Evolutionary conservation across 2,329 filamentous ascomycete species (phyloP).

Genomic region (Alternaria sp.): DNA sequence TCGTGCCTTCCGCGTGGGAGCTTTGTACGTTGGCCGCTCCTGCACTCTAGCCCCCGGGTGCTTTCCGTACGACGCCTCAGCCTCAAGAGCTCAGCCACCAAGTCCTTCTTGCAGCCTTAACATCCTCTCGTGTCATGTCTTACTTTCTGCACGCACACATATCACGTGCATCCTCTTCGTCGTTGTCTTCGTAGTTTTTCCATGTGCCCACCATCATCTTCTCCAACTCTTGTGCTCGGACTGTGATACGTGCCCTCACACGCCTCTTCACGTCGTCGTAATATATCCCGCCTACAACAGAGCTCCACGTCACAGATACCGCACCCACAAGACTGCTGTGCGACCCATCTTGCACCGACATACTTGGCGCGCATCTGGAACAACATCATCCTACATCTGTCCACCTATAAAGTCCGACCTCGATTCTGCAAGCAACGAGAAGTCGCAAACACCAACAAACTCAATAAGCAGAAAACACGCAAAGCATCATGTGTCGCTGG

Average conservation of each 20-base stretch:
- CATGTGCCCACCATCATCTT: not conserved
- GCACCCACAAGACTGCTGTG: constrained; percentile 8
- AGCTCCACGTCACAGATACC: constrained; percentile 10
- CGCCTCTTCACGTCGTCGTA: not conserved
- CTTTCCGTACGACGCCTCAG: not conserved
- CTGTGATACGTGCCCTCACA: constrained; percentile 6
- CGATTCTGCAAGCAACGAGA: too few species aligned
- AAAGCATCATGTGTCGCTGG: constrained; percentile 59
- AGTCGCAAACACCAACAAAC: not conserved
- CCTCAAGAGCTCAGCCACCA: constrained; percentile 6
- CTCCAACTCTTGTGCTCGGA: not conserved
- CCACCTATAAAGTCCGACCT: not conserved
- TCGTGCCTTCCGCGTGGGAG: constrained; percentile 3
- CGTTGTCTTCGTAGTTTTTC: not conserved
- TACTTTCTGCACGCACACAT: not conserved
- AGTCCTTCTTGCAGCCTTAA: not conserved
- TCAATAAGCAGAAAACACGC: not conserved
- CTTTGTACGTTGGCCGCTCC: constrained; percentile 1
- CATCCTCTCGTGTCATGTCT: not conserved
- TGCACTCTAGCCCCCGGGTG: not conserved
- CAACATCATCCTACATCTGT: not conserved
- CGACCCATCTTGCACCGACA: not conserved
- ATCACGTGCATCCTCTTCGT: not conserved
- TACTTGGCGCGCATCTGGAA: not conserved
- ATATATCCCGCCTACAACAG: constrained; percentile 5